Percentiles rank a stretch among this genome's conserved stretches.
Evolutionary conservation across 2,329 filamentous ascomycete genomes (phyloP).

Genomic region (Metarhizium album): DNA sequence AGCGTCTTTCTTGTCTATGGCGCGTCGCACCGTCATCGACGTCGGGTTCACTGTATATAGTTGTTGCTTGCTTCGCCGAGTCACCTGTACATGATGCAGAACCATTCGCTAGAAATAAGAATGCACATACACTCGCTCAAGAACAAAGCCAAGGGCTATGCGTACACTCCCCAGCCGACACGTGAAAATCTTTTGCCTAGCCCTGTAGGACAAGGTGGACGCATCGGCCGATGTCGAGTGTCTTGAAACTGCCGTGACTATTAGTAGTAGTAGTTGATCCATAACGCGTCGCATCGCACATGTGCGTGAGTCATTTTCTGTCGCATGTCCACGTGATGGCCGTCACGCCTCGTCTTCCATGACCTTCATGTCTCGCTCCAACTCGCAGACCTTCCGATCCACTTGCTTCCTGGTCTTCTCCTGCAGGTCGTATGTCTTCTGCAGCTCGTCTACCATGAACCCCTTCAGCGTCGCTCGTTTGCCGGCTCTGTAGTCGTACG

Average conservation of each 20-base stretch:
- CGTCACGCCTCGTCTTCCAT: constrained; percentile 3
- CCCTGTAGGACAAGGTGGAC: background rate
- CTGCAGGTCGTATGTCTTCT: constrained; percentile 25
- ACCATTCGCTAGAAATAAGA: constrained; percentile 1
- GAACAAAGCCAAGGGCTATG: background rate
- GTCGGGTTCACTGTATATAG: constrained; percentile 9
- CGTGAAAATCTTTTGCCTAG: background rate
- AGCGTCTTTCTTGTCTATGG: background rate
- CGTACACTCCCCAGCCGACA: background rate
- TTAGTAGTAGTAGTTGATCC: no score
- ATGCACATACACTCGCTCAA: background rate
- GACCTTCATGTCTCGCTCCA: constrained; percentile 2
- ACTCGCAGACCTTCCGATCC: constrained; percentile 10
- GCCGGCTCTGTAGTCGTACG: constrained; percentile 22
- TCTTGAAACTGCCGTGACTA: no score
- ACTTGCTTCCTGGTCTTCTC: constrained; percentile 11
- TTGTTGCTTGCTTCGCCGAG: constrained; percentile 3
- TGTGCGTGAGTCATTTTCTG: no score
- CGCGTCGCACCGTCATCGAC: background rate
- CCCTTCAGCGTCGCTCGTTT: constrained; percentile 27
- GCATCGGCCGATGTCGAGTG: no score
- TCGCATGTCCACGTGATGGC: background rate
- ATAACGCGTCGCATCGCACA: no score
- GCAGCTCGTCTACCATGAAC: constrained; percentile 30
- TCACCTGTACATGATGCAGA: constrained; percentile 3